Percentiles rank a stretch among this genome's conserved stretches.
These are phyloP conservation scores for Colletotrichum simmondsii DNA, from an alignment of 2,329 filamentous ascomycete genomes.

Conservation along the genomic window DNA sequence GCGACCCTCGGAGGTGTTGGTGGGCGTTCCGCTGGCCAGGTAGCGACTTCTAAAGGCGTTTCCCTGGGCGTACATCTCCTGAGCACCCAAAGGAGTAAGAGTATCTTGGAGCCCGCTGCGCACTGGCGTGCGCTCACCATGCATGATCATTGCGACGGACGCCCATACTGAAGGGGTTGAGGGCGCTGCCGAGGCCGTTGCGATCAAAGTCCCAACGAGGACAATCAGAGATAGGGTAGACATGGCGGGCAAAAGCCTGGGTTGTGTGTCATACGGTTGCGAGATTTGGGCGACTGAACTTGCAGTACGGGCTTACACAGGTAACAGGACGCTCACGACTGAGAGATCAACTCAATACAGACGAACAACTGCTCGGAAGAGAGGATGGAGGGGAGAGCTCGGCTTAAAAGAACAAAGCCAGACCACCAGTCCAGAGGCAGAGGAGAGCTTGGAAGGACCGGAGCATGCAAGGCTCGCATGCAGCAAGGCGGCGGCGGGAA, in stretches of 20 bases:
- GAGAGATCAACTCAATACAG: neutral
- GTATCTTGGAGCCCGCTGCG: constrained; percentile 40
- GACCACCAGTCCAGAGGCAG: neutral
- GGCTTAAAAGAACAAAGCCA: constrained; percentile 14
- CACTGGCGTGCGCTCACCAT: constrained; percentile 65
- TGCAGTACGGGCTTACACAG: neutral
- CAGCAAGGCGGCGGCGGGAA: neutral
- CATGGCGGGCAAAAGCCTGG: constrained; percentile 32
- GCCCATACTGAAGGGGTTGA: constrained; percentile 58
- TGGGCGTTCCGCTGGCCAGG: constrained; percentile 43
- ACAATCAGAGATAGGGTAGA: constrained; percentile 34
- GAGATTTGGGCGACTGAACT: neutral
- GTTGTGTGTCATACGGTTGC: neutral
- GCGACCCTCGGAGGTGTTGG: constrained; percentile 37
- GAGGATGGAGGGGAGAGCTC: neutral
- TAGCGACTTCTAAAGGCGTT: constrained; percentile 61
- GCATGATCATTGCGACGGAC: constrained; percentile 58
- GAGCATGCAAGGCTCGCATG: constrained; percentile 6
- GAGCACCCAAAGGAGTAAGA: constrained; percentile 64
- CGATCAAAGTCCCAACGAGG: constrained; percentile 39
- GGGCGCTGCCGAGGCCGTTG: constrained; percentile 43
- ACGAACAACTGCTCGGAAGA: neutral
- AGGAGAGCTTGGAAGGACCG: neutral
- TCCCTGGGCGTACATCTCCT: constrained; percentile 63
- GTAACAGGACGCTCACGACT: neutral